Evolutionary conservation across 1,139 yeast genomes (phyloP).

Genomic region (Saccharomyces hybrid): DNA sequence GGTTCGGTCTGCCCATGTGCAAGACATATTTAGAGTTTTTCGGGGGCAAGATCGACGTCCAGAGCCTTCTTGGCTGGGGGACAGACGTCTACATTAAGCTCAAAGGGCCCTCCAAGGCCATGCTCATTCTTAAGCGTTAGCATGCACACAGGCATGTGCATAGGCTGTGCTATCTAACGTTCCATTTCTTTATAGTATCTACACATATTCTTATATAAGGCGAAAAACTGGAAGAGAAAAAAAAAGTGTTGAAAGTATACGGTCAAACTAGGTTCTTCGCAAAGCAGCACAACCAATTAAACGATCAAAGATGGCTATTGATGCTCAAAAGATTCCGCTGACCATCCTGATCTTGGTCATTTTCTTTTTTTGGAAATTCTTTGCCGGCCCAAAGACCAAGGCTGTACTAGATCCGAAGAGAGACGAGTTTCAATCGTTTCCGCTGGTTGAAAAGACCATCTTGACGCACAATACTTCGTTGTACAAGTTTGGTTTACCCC

Average conservation of each 20-base stretch:
- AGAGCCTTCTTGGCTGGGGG: slow-evolving; percentile 82
- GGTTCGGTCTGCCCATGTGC: slow-evolving; percentile 87
- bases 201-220: neutral
- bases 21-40: slow-evolving; percentile 63
- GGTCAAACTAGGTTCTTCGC: too few species aligned
- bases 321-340: neutral
- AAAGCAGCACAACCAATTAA: neutral
- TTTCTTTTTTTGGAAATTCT: neutral
- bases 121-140: too few species aligned
- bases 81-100: slow-evolving; percentile 58
- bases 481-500: slow-evolving; percentile 80
- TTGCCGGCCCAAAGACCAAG: neutral
- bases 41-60: slow-evolving; percentile 71
- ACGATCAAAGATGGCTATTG: neutral
- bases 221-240: neutral
- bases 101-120: slow-evolving; percentile 24
- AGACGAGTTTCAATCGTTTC: slow-evolving; percentile 70
- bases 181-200: too few species aligned
- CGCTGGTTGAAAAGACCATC: slow-evolving; percentile 69
- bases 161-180: too few species aligned
- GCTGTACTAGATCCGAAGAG: slow-evolving; percentile 26
- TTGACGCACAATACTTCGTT: slow-evolving; percentile 78
- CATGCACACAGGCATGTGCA: too few species aligned
- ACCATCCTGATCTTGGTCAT: neutral
- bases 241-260: neutral